These are phyloP conservation scores for Colletotrichum sp. DNA, from an alignment of 2,329 filamentous ascomycete genomes.

Conservation along the genomic window DNA sequence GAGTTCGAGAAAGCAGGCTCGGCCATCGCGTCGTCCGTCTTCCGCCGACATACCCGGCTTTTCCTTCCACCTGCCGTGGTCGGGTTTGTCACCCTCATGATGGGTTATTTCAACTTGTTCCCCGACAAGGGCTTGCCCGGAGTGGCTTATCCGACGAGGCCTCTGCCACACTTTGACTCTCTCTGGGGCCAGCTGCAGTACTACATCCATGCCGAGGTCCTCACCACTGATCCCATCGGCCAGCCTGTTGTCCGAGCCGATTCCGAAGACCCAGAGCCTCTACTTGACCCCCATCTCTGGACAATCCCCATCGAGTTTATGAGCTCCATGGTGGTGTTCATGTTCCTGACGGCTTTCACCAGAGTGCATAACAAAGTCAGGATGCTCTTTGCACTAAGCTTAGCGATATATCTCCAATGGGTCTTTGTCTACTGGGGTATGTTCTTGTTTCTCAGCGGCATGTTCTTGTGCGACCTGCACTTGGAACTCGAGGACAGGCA, in stretches of 20 bases:
- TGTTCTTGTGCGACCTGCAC: slow-evolving; percentile 3
- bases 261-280: slow-evolving; percentile 29
- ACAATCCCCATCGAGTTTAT: slow-evolving; percentile 67
- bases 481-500: neutral
- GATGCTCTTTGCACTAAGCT: neutral
- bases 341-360: slow-evolving; percentile 54
- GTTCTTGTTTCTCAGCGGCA: neutral
- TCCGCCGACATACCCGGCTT: slow-evolving; percentile 17
- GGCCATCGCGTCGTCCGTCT: slow-evolving; percentile 23
- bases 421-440: neutral
- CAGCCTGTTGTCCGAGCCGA: slow-evolving; percentile 16
- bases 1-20: slow-evolving; percentile 8
- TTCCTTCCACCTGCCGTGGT: slow-evolving; percentile 9
- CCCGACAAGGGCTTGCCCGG: neutral
- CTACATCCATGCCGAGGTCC: slow-evolving; percentile 27
- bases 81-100: neutral
- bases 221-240: neutral
- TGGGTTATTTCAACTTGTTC: slow-evolving; percentile 25
- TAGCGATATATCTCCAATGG: neutral
- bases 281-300: slow-evolving; percentile 65
- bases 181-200: slow-evolving; percentile 39
- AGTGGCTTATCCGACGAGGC: slow-evolving; percentile 27
- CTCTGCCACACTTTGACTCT: slow-evolving; percentile 42
- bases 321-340: slow-evolving; percentile 62
- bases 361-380: neutral